Base-by-base conservation (phyloP, 768 basidiomycete species). In the Amanita exitialis region DNA sequence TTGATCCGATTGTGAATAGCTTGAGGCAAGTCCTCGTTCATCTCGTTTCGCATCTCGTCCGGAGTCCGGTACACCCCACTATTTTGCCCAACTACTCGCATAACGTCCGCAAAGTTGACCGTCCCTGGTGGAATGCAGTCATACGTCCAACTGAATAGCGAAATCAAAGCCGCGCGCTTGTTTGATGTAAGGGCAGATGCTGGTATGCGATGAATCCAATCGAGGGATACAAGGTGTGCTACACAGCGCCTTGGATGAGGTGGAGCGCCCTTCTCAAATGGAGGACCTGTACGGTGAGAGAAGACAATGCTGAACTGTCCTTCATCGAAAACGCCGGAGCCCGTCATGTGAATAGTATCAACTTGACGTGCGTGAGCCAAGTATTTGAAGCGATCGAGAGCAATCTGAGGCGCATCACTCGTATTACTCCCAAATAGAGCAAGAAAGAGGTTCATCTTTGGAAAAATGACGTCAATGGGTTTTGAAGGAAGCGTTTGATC, bases 141-240 rank as follows among this genome's bases (percentile, higher is more conserved):
- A 4, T 50, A 50, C 9, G 49, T 50, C 49, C 49, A 50, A 27
- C 49, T 50, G 39, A 25, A 41, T 30, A 50, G 36, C 20, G 49
- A 50, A 27, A 38, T 6, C 28, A 50, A 18, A 8, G 49, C 39
- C 6, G 18, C 39, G 25, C 39, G 49, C 37, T 38, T 38, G 2
- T 16, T 38, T 3, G 37, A 12, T 7, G 16, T 20, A n/a, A 25
- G 20, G 6, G 30, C 12, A 38, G 16, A 20, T 18, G 6, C 6
- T 10, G 37, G 20, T 3, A 38, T 38, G n/a, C 7, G 10, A 18
- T 38, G 16, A 3, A 38, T 12, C 16, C 37, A 38, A 18, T 16
- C 37, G 5, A n/a, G 16, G n/a, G 37, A 32, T 32, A 32, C 32
- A 32, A 32, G 32, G 32, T 32, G 32, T 4, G 32, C 32, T 0